Base-by-base conservation (phyloP, 2,329 filamentous ascomycete species). In the Talaromyces islandicus region DNA sequence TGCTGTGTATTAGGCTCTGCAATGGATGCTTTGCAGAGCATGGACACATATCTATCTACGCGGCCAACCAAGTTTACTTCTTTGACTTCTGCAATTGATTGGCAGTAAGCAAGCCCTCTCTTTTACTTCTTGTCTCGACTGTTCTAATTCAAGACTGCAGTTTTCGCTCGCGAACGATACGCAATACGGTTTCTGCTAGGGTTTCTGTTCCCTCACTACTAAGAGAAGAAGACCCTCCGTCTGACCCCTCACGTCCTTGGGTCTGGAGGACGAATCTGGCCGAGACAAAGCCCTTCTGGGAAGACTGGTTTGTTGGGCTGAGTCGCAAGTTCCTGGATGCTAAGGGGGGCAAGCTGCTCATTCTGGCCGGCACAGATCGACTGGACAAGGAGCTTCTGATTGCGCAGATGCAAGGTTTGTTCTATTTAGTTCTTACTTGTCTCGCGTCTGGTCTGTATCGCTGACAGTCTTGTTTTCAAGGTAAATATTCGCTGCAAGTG, bases 401-500 rank as follows among this genome's bases (percentile, higher is more conserved):
- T 73, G 92, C 92, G 17, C 92, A 97, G 76, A 97, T 97, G 92
- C 92, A 97, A 80, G 92, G 91, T 89, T 29, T 27, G 30, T 25
- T n/a, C 19, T 24, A 14, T 12, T 21, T 10, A 21, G 10, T 12
- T 21, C 7, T 17, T 2, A 56, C 46, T 3, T 32, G 43, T 21
- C 12, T 4, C n/a, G 2, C n/a, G n/a, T 35, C 1, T 19, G 7
- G 30, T 9, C 11, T 19, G 12, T 6, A 54, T 14, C 12, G 29
- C 32, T 67, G 75, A 70, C 58, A 11, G 60, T 50, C 53, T 43
- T 32, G 12, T 19, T n/a, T 25, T 56, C 5, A 48, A 74, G 80
- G 92, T 5, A 97, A 97, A 81, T 99, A 97, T 71, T 92, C 96
- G 60, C 80, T 99, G 52, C 90, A 96, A 67, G 92, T 99, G 7